Conservation (phyloP, 1,284 basidiomycete species). For the Fomes fomentarius region DNA sequence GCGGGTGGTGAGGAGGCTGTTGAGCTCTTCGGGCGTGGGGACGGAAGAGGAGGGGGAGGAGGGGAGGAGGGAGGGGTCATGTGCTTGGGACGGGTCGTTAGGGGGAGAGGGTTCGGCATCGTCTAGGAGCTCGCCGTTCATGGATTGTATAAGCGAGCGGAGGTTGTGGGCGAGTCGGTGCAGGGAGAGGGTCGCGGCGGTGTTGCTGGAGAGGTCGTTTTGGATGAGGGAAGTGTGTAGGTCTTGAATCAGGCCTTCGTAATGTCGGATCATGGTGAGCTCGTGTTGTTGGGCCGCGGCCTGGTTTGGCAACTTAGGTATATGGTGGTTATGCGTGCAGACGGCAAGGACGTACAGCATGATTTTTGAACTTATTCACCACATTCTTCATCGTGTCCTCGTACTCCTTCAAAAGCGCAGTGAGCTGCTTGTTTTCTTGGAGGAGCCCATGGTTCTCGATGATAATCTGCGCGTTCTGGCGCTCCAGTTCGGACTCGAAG, state of each 20-base stretch:
- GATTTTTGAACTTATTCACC: conserved; percentile 94
- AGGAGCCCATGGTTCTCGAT: conserved; percentile 92
- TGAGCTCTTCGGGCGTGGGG: conserved; percentile 37
- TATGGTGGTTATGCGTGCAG: no score
- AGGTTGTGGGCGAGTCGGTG: conserved; percentile 74
- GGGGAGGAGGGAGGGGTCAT: conserved; percentile 14
- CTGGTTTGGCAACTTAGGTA: conserved; percentile 41
- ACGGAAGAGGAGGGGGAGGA: conserved; percentile 16
- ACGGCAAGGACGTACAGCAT: conserved; percentile 70
- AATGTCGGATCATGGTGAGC: conserved; percentile 87
- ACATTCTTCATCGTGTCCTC: conserved; percentile 94
- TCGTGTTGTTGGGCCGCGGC: conserved; percentile 93
- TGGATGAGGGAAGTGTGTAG: conserved; percentile 69
- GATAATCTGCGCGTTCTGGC: conserved; percentile 86
- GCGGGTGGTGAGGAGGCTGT: conserved; percentile 32
- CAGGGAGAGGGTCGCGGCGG: conserved; percentile 57
- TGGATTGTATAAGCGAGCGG: conserved; percentile 70
- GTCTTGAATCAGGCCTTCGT: conserved; percentile 82
- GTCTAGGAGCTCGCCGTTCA: conserved; percentile 54
- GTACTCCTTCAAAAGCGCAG: conserved; percentile 89
- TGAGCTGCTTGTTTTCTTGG: conserved; percentile 95
- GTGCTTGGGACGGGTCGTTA: conserved; percentile 26
- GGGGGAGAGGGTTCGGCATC: conserved; percentile 11
- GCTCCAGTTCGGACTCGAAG: conserved; percentile 93
- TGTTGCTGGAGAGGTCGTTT: conserved; percentile 60